Base-by-base conservation (phyloP, 306 rosid genomes). In the Medicago truncatula region DNA sequence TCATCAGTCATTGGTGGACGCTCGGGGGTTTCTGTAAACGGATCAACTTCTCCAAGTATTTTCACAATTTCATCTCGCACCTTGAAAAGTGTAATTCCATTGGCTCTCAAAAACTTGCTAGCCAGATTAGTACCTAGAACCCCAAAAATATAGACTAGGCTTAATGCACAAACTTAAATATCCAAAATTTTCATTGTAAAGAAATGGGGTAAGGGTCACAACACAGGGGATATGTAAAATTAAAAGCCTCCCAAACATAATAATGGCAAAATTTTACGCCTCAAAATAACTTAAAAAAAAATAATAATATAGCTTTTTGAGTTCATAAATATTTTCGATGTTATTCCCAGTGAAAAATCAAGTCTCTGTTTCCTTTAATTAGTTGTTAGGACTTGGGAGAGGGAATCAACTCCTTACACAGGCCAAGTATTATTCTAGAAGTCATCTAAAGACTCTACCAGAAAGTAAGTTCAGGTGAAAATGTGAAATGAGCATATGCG, bases 1-100 rank as follows among this genome's bases (percentile, higher is more conserved):
- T 84, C 94, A 65, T 86, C 91, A 14, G 91, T 83, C 62, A 86
- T 65, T 21, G 87, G 86, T 67, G 96, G 96, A 85, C 81, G 92
- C 86, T 83, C 89, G 3, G 90, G 88, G 83, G 88, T 78, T 74
- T 69, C 70, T 78, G 43, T 65, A 81, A 31, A 86, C 74, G 34
- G 25, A 70, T 89, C 86, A 8, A 76, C 75, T 83, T 86, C 76
- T 74, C 91, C 96, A 66, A 81, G 88, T 61, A 86, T 50, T 84
- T 87, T 90, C 47, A 81, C 43, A 9, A 79, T 68, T 83, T 92
- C 94, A 23, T 88, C 94, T 6, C 91, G 91, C 79, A 89, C 96
- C 73, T 83, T 82, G 46, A 74, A 50, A 34, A 92, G 86, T 15
- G 92, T 88, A 52, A 90, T 77, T 73, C 89, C 96, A 71, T 82